Evolutionary conservation across 371 early-diverging fungal species (phyloP), one percentile per base, ranked within the genome.

Genomic region (Haplosporangium sp.): DNA sequence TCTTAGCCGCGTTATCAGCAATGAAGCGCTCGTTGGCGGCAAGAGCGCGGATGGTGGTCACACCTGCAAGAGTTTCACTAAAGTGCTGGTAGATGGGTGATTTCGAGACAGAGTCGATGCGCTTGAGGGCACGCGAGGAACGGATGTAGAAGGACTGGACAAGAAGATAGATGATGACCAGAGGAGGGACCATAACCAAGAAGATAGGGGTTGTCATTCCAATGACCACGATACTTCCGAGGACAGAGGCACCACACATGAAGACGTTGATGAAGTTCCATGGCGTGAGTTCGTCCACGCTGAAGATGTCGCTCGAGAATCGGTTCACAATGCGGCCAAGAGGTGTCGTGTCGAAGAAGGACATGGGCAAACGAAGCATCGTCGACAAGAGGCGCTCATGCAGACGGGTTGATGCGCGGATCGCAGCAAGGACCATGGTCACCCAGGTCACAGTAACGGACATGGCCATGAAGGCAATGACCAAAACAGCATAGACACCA

Each of bases 251-350:
- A 10, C 57, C 62, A 20, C 65, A 69, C 16, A 59, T 56, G 47
- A 69, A 53, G 38, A 64, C 43, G 53, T 74, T 67, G 67, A 80
- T 74, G 43, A 60, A 60, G 61, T 71, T 71, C 71, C 71, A 77
- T 3, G 83, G 70, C 41, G 62, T 66, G 40, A 64, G 36, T 36
- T 83, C 82, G 60, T 86, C 83, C 0, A 81, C 45, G 23, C 81
- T 62, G 42, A 82, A 67, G 54, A 85, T 68, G 45, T 88, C 87
- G 14, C 80, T 74, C 0, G 83, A 82, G 64, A 89, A 94, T 16
- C 94, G 82, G 74, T 92, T 92, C 61, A 95, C 80, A 48, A 95
- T 87, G 20, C 94, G 87, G 4, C 95, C 95, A 16, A 93, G 37
- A 87, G 95, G 74, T 4, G 90, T 92, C 1, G 86, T 82, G 57